Evolutionary conservation across 768 basidiomycete species (phyloP), one percentile per base, ranked within the genome.

Genomic region (Boletus rubroflammeus): DNA sequence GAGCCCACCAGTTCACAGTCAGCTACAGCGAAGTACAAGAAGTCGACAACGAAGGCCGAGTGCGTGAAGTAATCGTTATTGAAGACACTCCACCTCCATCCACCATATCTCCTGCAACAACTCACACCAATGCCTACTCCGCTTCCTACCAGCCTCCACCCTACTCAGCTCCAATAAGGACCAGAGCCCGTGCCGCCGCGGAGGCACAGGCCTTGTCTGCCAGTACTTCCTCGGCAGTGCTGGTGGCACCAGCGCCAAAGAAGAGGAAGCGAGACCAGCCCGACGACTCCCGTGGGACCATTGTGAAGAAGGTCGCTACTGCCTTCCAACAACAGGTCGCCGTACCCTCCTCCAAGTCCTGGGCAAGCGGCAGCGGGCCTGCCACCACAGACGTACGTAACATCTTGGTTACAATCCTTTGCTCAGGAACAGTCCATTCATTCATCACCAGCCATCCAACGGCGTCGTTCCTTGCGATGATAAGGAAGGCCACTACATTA

Each of bases 401-500:
- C 60, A 53, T 50, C 50, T 60, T 62, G 57, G 51, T 34, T 19
- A 29, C 36, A 29, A 49, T 47, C 53, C 39, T 29, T 39, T 36
- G 50, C 58, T 61, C 60, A 60, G 65, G 55, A 69, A 62, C 62
- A 65, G 58, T 65, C 60, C 60, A 59, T 61, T 63, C 58, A 66
- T 54, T 60, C 51, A 19, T 43, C 67, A 64, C 57, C 71, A 86
- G 84, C 76, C 82, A 59, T 80, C 85, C 60, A 90, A 86, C 67
- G 81, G 76, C 17, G 74, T 81, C 57, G 78, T 83, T 47, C 75
- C 90, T 51, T 97, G 93, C 75, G 94, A 97, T 70, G 97, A 99
- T 77, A 90, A 96, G 73, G 97, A 99, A 68, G 97, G 97, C 14
- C 97, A 99, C 76, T 99, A 95, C 73, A 95, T 98, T 66, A 90